Evolutionary conservation across 2,329 filamentous ascomycete species (phyloP), one percentile per base, ranked within the genome.

Genomic region (Claviceps purpurea): DNA sequence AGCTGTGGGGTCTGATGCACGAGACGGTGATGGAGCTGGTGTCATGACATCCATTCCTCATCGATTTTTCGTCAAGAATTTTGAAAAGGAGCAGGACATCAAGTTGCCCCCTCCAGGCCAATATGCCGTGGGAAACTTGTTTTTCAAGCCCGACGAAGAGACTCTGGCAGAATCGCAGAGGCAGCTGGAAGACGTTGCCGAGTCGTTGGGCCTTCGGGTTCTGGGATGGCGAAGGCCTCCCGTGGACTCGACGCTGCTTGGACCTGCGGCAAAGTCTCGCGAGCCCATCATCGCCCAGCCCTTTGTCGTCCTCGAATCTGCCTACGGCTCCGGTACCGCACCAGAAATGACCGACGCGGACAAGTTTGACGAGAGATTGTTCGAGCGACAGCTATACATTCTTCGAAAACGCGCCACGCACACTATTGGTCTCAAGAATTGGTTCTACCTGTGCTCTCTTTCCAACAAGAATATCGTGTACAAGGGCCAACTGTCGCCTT

Each of bases 21-120:
- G 93, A 76, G 93, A 98, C 68, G 93, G 93, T 68, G 93, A 98
- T 68, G 93, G 93, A 69, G 93, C 93, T 63, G 93, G 93, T 80
- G 91, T 97, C 66, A 98, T 98, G 93, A 97, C 91, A 60, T 96
- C 90, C 55, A 95, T 98, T 64, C 93, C 93, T 55, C 91, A 97
- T 76, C 89, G 85, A 71, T 97, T 98, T 76, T 97, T 98, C 70
- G 77, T 95, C 67, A 98, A 97, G 78, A 95, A 97, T 70, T 97
- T 97, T 70, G 89, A 88, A 70, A 85, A 85, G 61, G 89, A 96
- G 73, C 85, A 89, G 65, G 86, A 84, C 66, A 84, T 93, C 65
- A 85, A 89, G 70, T 77, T 98, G 57, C 93, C 93, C 56, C 84
- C 86, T 57, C 76, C 84, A 58, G 93, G 91, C 62, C 89, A 97